Evolutionary conservation across 805 yeast genomes (phyloP).

Genomic region (Millerozyma miso): DNA sequence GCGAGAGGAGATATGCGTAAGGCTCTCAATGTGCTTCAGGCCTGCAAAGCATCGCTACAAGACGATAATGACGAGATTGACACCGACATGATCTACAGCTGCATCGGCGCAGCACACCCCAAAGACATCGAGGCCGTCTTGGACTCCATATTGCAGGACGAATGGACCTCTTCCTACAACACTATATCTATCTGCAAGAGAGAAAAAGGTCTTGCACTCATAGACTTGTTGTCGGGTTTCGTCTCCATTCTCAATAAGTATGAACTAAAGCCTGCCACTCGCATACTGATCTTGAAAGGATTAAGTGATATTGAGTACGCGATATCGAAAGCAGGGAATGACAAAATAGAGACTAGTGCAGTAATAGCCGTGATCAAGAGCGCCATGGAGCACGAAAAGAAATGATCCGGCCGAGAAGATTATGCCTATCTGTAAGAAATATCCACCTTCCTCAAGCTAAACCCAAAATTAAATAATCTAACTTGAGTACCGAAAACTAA

Average conservation of each 20-base stretch:
- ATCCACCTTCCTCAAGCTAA: no score
- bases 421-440: no score
- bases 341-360: slow-evolving; percentile 84
- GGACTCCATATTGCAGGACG: slow-evolving; percentile 76
- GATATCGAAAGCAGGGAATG: slow-evolving; percentile 88
- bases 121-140: slow-evolving; percentile 71
- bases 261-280: slow-evolving; percentile 58
- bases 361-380: slow-evolving; percentile 79
- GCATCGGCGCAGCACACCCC: slow-evolving; percentile 95
- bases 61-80: slow-evolving; percentile 52
- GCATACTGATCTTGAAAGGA: slow-evolving; percentile 63
- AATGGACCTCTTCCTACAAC: slow-evolving; percentile 74
- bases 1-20: slow-evolving; percentile 97
- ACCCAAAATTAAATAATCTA: no score
- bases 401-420: not conserved
- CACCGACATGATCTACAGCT: slow-evolving; percentile 78
- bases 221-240: slow-evolving; percentile 78
- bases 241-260: slow-evolving; percentile 65
- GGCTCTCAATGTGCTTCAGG: slow-evolving; percentile 89
- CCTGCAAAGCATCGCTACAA: slow-evolving; percentile 72
- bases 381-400: slow-evolving; percentile 44
- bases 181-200: slow-evolving; percentile 65
- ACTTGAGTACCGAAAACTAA: no score
- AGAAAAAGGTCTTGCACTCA: slow-evolving; percentile 80
- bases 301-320: slow-evolving; percentile 88